A percentile compares a stretch with the other conserved stretches of the same genome.
These are phyloP conservation scores for Scalesia atractyloides DNA, from an alignment of 129 eudicot species.

Conservation along the genomic window DNA sequence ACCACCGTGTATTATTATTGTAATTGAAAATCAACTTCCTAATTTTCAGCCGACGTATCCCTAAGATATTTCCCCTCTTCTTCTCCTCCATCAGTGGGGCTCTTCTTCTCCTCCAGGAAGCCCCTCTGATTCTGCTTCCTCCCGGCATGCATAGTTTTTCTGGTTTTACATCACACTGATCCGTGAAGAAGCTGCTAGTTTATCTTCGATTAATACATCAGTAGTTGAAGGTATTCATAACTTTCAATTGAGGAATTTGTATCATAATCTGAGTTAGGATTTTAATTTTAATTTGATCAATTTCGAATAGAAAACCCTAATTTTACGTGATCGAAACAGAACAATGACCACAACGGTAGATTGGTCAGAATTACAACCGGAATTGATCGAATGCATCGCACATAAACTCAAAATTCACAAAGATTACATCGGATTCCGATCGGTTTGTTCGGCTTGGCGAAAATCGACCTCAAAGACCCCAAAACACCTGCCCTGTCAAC, in stretches of 20 bases:
- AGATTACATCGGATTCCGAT: constrained; percentile 65
- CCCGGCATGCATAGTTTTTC: not conserved
- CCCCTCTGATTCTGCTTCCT: not conserved
- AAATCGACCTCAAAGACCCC: constrained; percentile 45
- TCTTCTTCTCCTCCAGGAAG: too few relatives aligned
- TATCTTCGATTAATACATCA: not conserved
- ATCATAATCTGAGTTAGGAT: not conserved
- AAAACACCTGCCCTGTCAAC: constrained; percentile 51
- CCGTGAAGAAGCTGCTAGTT: too few relatives aligned
- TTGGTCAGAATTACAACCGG: constrained; percentile 77
- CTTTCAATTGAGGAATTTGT: not conserved
- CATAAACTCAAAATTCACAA: constrained; percentile 34
- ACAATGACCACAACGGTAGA: constrained; percentile 37
- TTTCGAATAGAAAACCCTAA: not conserved
- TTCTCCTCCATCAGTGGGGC: too few relatives aligned
- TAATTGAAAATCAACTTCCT: too few relatives aligned
- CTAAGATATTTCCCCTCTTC: too few relatives aligned
- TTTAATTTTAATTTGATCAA: too few relatives aligned
- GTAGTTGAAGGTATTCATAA: not conserved
- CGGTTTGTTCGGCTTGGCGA: constrained; percentile 60
- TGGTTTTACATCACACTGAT: too few relatives aligned
- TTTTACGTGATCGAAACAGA: not conserved
- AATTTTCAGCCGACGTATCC: too few relatives aligned
- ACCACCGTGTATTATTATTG: too few relatives aligned
- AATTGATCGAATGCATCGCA: constrained; percentile 48